Base-by-base conservation (phyloP, 495 filamentous ascomycete genomes). In the Penicillium crystallinum region DNA sequence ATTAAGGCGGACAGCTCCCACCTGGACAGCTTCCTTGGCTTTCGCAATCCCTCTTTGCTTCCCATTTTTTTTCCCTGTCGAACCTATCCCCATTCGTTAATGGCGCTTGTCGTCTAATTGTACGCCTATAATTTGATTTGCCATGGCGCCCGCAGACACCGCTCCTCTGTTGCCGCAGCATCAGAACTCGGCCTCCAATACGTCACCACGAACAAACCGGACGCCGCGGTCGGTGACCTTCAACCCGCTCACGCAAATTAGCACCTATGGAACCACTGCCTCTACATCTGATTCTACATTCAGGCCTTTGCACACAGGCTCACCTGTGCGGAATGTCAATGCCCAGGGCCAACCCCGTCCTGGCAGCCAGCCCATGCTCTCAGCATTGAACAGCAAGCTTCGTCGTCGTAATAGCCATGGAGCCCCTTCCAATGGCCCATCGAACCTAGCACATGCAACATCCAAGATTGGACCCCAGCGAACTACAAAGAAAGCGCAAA, bases 401-500 rank as follows among this genome's bases (percentile, higher is more conserved):
- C 85, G 88, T 19, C 77, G 91, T 58, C 80, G 90, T 45, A 91
- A 96, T 59, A 92, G 88, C 67, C 83, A 88, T 62, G 86, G 87
- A 25, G 81, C 89, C 52, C 78, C 84, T 6, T 69, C 77, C 8
- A 64, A 69, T 25, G 53, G 77, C 5, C 49, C 69, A 8, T 61
- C 62, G 18, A 69, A 75, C 8, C 64, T 77, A 1, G 73, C 71
- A 1, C 67, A 69, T 7, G 54, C 75, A 3, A 71, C 79, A 6
- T 73, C 85, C 9, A 98, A 98, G 73, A 91, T 97, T 46, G 93
- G 93, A 4, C 90, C 95, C 7, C 93, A 97, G 59, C 74, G 93
- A 66, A 97, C 91, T 37, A 95, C 90, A 25, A 93, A 95, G 66
- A 96, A 87, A 49, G 88, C 89, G 1, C 90, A 97, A 74, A 98